A percentile compares a stretch with the other conserved stretches of the same genome.
Conservation (phyloP, 805 yeast species). For the Candida nonsorbophila region DNA sequence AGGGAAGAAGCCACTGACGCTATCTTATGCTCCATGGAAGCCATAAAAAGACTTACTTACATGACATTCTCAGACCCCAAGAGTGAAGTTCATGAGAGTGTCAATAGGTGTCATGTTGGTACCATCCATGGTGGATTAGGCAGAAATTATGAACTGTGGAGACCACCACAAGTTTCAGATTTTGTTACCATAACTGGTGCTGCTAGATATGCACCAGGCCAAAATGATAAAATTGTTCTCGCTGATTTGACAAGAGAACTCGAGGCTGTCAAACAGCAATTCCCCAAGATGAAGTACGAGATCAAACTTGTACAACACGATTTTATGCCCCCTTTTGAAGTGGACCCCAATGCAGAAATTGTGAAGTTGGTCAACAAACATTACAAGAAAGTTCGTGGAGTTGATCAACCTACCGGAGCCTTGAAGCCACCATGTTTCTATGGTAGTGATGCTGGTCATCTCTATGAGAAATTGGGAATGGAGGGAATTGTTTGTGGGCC, state of each 20-base stretch:
- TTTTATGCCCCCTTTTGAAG: slow-evolving; percentile 10
- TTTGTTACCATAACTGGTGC: slow-evolving; percentile 25
- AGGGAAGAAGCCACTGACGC: slow-evolving; percentile 26
- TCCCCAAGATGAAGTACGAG: slow-evolving; percentile 8
- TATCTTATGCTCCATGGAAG: slow-evolving; percentile 21
- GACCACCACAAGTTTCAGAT: slow-evolving; percentile 25
- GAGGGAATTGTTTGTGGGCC: slow-evolving; percentile 10
- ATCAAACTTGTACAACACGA: slow-evolving; percentile 5
- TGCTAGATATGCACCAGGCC: slow-evolving; percentile 26
- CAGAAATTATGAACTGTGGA: slow-evolving; percentile 19
- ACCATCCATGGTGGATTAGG: slow-evolving; percentile 24
- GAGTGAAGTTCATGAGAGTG: slow-evolving; percentile 15
- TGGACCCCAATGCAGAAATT: slow-evolving; percentile 5
- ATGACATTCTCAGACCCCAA: slow-evolving; percentile 17
- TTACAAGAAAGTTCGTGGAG: slow-evolving; percentile 5
- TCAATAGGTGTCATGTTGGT: slow-evolving; percentile 23
- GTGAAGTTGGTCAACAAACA: slow-evolving; percentile 3
- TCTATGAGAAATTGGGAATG: slow-evolving; percentile 8
- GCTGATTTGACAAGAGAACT: slow-evolving; percentile 16
- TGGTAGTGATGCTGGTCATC: slow-evolving; percentile 9
- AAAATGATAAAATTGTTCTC: slow-evolving; percentile 14
- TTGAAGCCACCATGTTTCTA: slow-evolving; percentile 9
- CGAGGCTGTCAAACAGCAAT: slow-evolving; percentile 7
- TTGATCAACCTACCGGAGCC: slow-evolving; percentile 9
- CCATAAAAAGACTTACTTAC: slow-evolving; percentile 16